Evolutionary conservation across 495 filamentous ascomycete genomes (phyloP).

Genomic region (Neohortaea acidophila): DNA sequence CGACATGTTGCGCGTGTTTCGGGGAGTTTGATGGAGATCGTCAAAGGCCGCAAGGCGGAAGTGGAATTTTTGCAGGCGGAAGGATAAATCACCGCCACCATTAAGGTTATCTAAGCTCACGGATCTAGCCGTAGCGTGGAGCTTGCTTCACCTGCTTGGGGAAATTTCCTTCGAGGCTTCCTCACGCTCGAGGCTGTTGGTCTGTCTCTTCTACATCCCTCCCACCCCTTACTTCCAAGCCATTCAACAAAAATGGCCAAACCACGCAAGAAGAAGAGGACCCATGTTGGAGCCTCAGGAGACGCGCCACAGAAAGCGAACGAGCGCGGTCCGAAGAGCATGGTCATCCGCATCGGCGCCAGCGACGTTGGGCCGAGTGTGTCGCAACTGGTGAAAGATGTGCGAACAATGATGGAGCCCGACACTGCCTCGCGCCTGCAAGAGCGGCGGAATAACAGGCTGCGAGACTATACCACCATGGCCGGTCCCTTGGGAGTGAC

Average conservation of each 20-base stretch:
- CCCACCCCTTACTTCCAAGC: no score
- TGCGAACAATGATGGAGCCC: constrained; percentile 87
- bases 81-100: no score
- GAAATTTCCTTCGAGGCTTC: no score
- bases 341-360: constrained; percentile 95
- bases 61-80: no score
- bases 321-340: constrained; percentile 66
- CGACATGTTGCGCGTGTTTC: constrained; percentile 7
- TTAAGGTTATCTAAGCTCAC: no score
- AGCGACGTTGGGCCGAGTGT: constrained; percentile 85
- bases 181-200: no score
- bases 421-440: constrained; percentile 73
- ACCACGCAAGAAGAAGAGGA: constrained; percentile 73
- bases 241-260: constrained; percentile 49
- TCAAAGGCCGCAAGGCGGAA: no score
- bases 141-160: no score
- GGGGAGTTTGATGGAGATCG: no score
- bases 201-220: no score
- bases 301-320: constrained; percentile 30
- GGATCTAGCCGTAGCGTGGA: no score
- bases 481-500: constrained; percentile 85
- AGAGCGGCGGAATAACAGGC: constrained; percentile 73
- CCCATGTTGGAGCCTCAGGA: constrained; percentile 50
- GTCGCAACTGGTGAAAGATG: constrained; percentile 81
- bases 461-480: constrained; percentile 92